Evolutionary conservation across 2,329 filamentous ascomycete genomes (phyloP).

Genomic region (Keithomyces neogunnii): DNA sequence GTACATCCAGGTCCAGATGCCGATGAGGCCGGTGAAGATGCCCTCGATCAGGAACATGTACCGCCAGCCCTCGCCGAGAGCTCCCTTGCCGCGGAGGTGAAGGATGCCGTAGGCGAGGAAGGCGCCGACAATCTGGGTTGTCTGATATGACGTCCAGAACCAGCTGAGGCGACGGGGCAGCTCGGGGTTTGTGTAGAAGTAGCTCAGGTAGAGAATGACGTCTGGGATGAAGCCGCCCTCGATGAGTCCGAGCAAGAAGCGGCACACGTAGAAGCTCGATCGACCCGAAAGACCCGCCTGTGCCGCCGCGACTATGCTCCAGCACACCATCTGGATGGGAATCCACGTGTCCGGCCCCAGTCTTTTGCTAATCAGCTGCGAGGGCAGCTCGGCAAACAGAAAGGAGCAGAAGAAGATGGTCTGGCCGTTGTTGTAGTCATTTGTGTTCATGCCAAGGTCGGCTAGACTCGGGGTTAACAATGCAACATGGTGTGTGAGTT

Average conservation of each 20-base stretch:
- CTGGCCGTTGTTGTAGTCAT: conserved; percentile 38
- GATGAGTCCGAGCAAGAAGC: conserved; percentile 35
- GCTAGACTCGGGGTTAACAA: neutral
- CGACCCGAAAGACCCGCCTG: conserved; percentile 21
- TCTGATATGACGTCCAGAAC: conserved; percentile 20
- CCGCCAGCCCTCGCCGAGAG: conserved; percentile 4
- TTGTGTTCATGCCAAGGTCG: conserved; percentile 10
- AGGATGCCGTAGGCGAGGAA: conserved; percentile 19
- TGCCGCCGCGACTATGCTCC: conserved; percentile 25
- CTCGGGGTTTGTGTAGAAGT: conserved; percentile 24
- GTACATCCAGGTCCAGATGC: conserved; percentile 6
- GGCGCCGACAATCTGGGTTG: conserved; percentile 18
- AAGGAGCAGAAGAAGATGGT: conserved; percentile 41
- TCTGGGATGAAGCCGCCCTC: conserved; percentile 53
- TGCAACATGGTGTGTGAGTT: no score
- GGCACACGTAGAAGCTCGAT: conserved; percentile 22
- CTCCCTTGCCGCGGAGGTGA: conserved; percentile 8
- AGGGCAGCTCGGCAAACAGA: conserved; percentile 44
- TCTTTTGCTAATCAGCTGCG: conserved; percentile 42
- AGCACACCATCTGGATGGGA: conserved; percentile 33
- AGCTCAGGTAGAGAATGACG: conserved; percentile 22
- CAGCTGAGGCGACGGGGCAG: conserved; percentile 19
- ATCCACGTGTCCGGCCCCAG: conserved; percentile 41
- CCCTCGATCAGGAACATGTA: conserved; percentile 7
- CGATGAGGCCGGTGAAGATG: conserved; percentile 6